Base-by-base conservation (phyloP, 768 basidiomycete genomes). In the Coprinopsis strossmayeri region DNA sequence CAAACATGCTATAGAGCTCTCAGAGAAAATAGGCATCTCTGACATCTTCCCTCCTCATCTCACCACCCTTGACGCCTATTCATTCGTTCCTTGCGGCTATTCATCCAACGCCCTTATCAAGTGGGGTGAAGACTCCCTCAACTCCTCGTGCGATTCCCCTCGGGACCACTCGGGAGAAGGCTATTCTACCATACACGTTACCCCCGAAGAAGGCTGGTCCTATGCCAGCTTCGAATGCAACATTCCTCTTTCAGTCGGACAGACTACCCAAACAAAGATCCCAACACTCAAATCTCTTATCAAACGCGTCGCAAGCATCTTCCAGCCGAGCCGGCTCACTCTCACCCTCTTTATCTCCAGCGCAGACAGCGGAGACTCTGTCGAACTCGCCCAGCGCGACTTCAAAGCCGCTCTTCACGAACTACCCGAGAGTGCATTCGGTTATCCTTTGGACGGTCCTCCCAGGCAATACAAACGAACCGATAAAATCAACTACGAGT, bases 221-320 rank as follows among this genome's bases (percentile, higher is more conserved):
- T 99, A 96, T 65, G 96, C 96, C 54, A 91, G 88, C 59, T 98
- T 99, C 71, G 96, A 99, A 68, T 95, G 91, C 71, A 99, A 99
- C 66, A 81, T 96, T n/a, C 91, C 91, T 3, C 70, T 85, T 37
- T 62, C 65, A 23, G 64, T 70, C 13, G 68, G 68, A 48, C 60
- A 63, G 41, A 56, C 53, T 48, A 59, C 51, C 40, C 60, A 62
- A 30, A 56, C 64, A 43, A 64, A 60, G 21, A 77, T 88, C 34
- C 92, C 91, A 23, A 84, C 91, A 64, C 69, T 98, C 38, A 72
- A 79, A 57, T 82, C 83, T 15, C 81, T 97, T 49, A 78, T 98
- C 49, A 82, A 82, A 53, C 86, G 90, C 49, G 93, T 99, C 25
- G 89, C 97, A 25, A 69, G 74, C 56, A 96, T 99, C 64, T 99